These are phyloP conservation scores for Plantago elongata DNA, from an alignment of 257 asterid genomes.

Conservation along the genomic window DNA sequence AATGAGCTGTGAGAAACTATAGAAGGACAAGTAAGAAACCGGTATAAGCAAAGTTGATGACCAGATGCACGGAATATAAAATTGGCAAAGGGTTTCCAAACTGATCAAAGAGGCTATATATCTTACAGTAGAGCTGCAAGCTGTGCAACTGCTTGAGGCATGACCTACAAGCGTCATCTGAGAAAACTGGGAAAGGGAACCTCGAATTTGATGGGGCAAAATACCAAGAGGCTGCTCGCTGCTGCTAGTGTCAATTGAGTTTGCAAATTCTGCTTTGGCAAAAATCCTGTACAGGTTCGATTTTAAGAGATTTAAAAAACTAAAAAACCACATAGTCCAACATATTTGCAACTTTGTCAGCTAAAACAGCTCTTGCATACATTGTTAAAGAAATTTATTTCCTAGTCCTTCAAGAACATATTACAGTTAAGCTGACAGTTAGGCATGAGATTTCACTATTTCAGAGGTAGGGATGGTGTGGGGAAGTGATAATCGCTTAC, in stretches of 20 bases:
- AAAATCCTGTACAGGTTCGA: slow-evolving; percentile 41
- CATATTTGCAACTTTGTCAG: neutral
- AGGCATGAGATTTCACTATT: neutral
- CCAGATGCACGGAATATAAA: neutral
- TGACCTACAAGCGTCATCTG: slow-evolving; percentile 89
- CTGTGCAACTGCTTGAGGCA: slow-evolving; percentile 87
- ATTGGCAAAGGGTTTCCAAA: neutral
- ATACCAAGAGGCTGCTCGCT: slow-evolving; percentile 81
- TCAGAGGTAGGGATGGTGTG: neutral
- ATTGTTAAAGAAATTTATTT: too few relatives aligned
- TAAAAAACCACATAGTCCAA: too few relatives aligned
- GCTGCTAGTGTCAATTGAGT: slow-evolving; percentile 39
- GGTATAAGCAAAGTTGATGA: neutral
- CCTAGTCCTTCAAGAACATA: neutral
- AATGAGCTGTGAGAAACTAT: neutral
- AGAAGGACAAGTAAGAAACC: neutral
- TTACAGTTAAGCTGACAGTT: neutral
- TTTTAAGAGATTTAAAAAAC: slow-evolving; percentile 3
- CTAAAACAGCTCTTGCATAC: neutral
- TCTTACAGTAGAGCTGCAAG: slow-evolving; percentile 77
- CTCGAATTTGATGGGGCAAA: slow-evolving; percentile 92
- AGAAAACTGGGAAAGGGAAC: slow-evolving; percentile 83
- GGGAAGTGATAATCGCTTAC: too few relatives aligned
- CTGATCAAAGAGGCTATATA: slow-evolving; percentile 1
- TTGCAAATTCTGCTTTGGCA: slow-evolving; percentile 75